Base-by-base conservation (phyloP, 1,139 yeast genomes). In the Petasospora rhodanensis region DNA sequence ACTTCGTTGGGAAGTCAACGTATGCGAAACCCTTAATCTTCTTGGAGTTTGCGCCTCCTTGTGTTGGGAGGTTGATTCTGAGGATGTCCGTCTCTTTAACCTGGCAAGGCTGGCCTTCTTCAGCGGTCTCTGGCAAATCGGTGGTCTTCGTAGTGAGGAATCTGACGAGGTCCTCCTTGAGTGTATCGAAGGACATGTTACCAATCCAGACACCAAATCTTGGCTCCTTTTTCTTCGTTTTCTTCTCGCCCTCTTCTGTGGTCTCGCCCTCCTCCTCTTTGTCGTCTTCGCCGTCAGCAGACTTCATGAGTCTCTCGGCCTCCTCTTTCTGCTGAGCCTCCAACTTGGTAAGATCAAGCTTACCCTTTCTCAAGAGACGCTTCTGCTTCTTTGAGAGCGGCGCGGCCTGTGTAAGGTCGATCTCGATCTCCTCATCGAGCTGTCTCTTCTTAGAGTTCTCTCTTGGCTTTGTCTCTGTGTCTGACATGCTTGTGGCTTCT, bases 361-460 rank as follows among this genome's bases (percentile, higher is more conserved):
- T 81, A 23, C 91, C 91, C 49, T 67, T 60, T 59, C 93, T 89
- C 49, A 84, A 64, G 47, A 81, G 66, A 64, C 98, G 83, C 51
- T 81, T 80, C 60, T 91, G 96, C 55, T 91, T 91, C 60, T 85
- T 87, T 13, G 96, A 87, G 33, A 89, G 66, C 1, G 98, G 97
- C 7, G 82, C 74, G 5, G 86, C 79, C 28, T 78, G 83, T 18
- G 70, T 65, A 37, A 91, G 66, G 53, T 87, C 91, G 45, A 91
- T 85, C 52, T 82, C 94, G 28, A 91, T 69, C 55, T 86, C 95
- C 22, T 70, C 78, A 43, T 52, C 57, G n/a, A 57, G 55, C 26
- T 55, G 51, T 52, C 66, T 59, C 45, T 59, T 57, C 42, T 55
- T 56, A 19, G 21, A 17, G 26, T 20, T 30, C 14, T n/a, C n/a